A percentile compares a stretch with the other conserved stretches of the same genome.
Evolutionary conservation across 306 rosid species (phyloP).

Genomic region (Bauhinia variegata): DNA sequence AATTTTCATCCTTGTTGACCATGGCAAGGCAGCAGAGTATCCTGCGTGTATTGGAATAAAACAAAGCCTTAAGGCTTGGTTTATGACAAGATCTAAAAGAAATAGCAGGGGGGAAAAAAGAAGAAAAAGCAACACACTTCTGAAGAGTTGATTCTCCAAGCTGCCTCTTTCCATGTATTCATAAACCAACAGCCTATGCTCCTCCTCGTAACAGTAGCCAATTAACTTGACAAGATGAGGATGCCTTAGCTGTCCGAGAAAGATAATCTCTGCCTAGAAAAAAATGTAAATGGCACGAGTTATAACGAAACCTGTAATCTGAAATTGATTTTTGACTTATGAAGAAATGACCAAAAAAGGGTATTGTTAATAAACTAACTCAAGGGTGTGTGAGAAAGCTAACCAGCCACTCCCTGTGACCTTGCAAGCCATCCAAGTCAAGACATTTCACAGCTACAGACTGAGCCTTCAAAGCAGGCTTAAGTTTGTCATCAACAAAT

Average conservation of each 20-base stretch:
- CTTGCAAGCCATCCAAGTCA: conserved; percentile 82
- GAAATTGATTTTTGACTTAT: conserved; percentile 9
- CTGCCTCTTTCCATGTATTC: conserved; percentile 80
- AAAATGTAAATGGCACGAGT: conserved; percentile 14
- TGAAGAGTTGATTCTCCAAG: conserved; percentile 69
- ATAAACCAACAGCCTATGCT: conserved; percentile 77
- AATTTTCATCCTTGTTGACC: conserved; percentile 82
- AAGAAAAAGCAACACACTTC: conserved; percentile 54
- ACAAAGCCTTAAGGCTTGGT: background rate
- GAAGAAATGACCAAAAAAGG: background rate
- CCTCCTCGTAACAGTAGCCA: conserved; percentile 77
- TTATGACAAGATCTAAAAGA: background rate
- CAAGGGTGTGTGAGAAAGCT: conserved; percentile 26
- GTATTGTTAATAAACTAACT: background rate
- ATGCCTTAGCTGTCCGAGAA: conserved; percentile 84
- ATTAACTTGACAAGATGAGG: conserved; percentile 76
- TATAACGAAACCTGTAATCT: conserved; percentile 8
- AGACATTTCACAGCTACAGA: conserved; percentile 78
- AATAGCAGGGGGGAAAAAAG: background rate
- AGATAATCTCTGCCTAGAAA: conserved; percentile 71
- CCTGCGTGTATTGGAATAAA: conserved; percentile 43
- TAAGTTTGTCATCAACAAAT: conserved; percentile 63
- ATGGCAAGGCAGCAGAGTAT: conserved; percentile 65
- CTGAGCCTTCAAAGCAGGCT: conserved; percentile 69
- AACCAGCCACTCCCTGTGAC: conserved; percentile 94